A percentile compares a stretch with the other conserved stretches of the same genome.
These are phyloP conservation scores for Penicillium malachiteum DNA, from an alignment of 495 filamentous ascomycete species.

Conservation along the genomic window DNA sequence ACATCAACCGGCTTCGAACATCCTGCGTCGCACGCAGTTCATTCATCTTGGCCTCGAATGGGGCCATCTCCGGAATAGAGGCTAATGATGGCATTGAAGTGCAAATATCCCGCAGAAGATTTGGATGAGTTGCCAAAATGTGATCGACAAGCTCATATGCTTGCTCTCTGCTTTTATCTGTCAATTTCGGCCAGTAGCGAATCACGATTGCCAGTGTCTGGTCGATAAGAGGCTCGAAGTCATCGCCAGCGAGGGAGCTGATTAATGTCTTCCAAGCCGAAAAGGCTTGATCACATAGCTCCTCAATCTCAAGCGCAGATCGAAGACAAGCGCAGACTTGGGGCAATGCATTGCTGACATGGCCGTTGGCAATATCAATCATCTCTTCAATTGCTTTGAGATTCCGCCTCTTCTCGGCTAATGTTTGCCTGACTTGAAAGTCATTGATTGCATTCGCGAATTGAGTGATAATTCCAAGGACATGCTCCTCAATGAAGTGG, in stretches of 20 bases:
- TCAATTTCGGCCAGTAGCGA: slow-evolving; percentile 72
- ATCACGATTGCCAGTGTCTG: slow-evolving; percentile 85
- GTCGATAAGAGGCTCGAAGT: slow-evolving; percentile 75
- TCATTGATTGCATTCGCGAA: slow-evolving; percentile 82
- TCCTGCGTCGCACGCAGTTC: slow-evolving; percentile 60
- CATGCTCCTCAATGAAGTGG: slow-evolving; percentile 78
- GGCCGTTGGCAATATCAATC: slow-evolving; percentile 67
- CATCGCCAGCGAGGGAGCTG: slow-evolving; percentile 67
- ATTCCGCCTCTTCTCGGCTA: slow-evolving; percentile 70
- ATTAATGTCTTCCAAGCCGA: slow-evolving; percentile 81
- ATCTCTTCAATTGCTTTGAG: slow-evolving; percentile 85
- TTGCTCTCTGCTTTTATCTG: slow-evolving; percentile 53
- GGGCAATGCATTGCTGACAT: slow-evolving; percentile 75
- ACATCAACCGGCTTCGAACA: slow-evolving; percentile 60
- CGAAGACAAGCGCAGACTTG: slow-evolving; percentile 85
- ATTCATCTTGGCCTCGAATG: slow-evolving; percentile 61
- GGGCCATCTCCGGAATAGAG: slow-evolving; percentile 65
- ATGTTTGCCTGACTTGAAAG: slow-evolving; percentile 51
- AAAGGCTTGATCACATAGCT: slow-evolving; percentile 75
- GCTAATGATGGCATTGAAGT: slow-evolving; percentile 75
- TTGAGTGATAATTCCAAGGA: slow-evolving; percentile 82
- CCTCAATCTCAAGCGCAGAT: slow-evolving; percentile 70
- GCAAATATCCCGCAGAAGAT: slow-evolving; percentile 61
- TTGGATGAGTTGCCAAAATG: slow-evolving; percentile 60
- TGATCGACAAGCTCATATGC: slow-evolving; percentile 60